Percentiles rank a stretch among this genome's conserved stretches.
These are phyloP conservation scores for Aureobasidium sp. DNA, from an alignment of 2,329 filamentous ascomycete genomes.

Conservation along the genomic window DNA sequence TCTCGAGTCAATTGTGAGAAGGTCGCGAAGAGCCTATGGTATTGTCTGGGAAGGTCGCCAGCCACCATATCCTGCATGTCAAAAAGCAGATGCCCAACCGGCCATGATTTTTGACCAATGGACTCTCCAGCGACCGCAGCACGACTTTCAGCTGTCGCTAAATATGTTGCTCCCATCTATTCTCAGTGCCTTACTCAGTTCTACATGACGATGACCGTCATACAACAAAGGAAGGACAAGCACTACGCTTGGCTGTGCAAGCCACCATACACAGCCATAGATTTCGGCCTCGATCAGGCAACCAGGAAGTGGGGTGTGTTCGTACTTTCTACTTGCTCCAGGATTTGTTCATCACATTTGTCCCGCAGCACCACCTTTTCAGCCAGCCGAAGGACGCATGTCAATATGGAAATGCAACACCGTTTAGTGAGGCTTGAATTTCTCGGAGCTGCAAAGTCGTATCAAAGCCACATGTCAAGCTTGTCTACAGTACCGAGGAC, in stretches of 20 bases:
- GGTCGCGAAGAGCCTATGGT: background rate
- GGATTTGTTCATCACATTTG: background rate
- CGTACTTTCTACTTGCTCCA: background rate
- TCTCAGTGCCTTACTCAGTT: background rate
- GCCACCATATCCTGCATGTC: background rate
- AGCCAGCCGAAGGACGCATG: background rate
- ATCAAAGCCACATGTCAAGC: background rate
- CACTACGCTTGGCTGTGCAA: background rate
- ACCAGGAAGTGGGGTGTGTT: background rate
- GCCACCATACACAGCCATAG: background rate
- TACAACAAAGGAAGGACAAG: background rate
- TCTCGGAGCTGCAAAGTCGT: background rate
- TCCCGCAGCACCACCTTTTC: background rate
- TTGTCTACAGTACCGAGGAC: too few relatives aligned
- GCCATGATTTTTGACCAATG: background rate
- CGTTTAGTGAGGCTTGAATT: background rate
- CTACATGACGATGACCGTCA: conserved; percentile 4
- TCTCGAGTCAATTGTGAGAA: background rate
- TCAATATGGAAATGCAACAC: background rate
- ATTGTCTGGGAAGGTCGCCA: background rate
- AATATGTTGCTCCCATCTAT: background rate
- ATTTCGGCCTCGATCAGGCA: background rate
- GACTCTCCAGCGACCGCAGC: background rate
- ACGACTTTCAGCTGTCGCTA: background rate
- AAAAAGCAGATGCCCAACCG: background rate